Conservation (phyloP, 495 filamentous ascomycete genomes). For the Sporormia fimetaria region DNA sequence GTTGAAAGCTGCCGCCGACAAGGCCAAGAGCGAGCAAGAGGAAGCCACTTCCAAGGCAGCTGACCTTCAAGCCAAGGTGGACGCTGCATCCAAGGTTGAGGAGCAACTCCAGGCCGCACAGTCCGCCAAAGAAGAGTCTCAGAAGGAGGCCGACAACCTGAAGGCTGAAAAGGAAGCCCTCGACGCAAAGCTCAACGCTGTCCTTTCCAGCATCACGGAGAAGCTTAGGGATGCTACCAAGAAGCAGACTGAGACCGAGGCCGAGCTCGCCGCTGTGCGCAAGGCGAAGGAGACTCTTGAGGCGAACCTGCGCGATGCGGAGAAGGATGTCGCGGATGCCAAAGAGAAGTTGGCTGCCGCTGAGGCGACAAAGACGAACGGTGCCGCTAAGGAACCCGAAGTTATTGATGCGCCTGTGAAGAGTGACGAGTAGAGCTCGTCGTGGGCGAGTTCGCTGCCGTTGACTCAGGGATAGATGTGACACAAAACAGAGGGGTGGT, state of each 20-base stretch:
- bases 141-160: not conserved
- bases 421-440: constrained; percentile 5
- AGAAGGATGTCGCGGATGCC: not conserved
- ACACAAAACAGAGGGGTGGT: too few species aligned
- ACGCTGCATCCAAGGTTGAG: constrained; percentile 37
- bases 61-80: constrained; percentile 23
- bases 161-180: constrained; percentile 1
- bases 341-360: not conserved
- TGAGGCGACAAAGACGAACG: not conserved
- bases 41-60: constrained; percentile 3
- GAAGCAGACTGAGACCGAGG: not conserved
- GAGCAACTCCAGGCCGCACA: constrained; percentile 1
- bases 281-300: not conserved
- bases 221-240: not conserved
- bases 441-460: not conserved
- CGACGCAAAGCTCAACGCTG: not conserved
- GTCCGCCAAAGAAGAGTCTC: not conserved
- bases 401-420: constrained; percentile 3
- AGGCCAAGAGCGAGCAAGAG: constrained; percentile 1
- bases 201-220: not conserved
- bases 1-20: not conserved
- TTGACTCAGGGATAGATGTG: too few species aligned
- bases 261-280: constrained; percentile 2
- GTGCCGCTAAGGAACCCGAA: not conserved
- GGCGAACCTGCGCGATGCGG: not conserved